Base-by-base conservation (phyloP, 2,329 filamentous ascomycete species). In the Curvularia sp. region DNA sequence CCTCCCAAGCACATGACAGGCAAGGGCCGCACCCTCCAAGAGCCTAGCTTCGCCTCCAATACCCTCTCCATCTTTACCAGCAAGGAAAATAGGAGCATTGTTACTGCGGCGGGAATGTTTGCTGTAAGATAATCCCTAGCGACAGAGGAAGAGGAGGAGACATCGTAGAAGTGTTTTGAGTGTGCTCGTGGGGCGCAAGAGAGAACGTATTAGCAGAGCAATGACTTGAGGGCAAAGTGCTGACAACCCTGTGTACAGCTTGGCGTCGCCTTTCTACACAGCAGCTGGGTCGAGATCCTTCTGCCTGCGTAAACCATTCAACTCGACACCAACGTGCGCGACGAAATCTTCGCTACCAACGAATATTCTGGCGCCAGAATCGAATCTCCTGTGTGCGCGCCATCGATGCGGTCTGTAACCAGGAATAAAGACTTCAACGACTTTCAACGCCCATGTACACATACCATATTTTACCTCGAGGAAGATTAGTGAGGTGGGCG, bases 201-300 rank as follows among this genome's bases (percentile, higher is more conserved):
- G 36, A 53, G 23, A 41, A 21, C 12, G 23, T 19, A 38, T 41
- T 32, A 19, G 27, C 27, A 15, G 13, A 28, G 18, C 21, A 27
- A 30, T 27, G 23, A 27, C n/a, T 36, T 25, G 15, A 41, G 19
- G 12, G 38, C 43, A 45, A 49, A 53, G 64, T 42, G 61, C 70
- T 74, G 55, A 74, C 60, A 50, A 15, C 21, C 23, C 15, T 10
- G 21, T 38, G 12, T 53, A 34, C 54, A 84, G 82, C 77, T 80
- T 50, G 81, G 81, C 57, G 81, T 84, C 36, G 77, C 81, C 6
- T 84, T 84, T 68, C 66, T 84, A 43, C 78, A 81, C 68, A 83
- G 80, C 73, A 82, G 80, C 75, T 84, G 80, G 80, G 79, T 78
- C 63, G 82, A 84, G 74, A 74, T 82, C 53, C 70, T 84, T 5